Base-by-base conservation (phyloP, 202 grass and related monocot genomes). In the Setaria viridis region DNA sequence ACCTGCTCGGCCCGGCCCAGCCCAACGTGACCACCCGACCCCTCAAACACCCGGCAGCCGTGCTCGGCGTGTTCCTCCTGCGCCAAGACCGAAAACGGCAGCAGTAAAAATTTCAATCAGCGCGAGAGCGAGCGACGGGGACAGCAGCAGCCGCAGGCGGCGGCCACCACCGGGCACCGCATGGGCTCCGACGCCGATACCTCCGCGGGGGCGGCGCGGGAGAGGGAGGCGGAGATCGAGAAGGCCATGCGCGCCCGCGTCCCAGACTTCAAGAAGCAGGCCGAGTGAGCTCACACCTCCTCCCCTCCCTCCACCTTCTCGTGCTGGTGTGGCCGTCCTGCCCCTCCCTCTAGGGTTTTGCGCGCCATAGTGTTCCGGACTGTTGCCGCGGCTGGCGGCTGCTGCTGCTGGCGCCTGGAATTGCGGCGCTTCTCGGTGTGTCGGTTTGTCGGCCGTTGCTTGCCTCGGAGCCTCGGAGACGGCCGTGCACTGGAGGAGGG, bases 231-330 rank as follows among this genome's bases (percentile, higher is more conserved):
- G 62, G 89, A 93, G 87, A 89, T 93, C 69, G 85, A 82, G 83
- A 91, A 86, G 84, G 83, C 91, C 68, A 85, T 98, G 58, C 81
- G 81, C 57, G 89, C 86, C 53, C 92, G 89, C 75, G 74, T 91
- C 46, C 69, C 70, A 4, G 88, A 93, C 77, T 98, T 98, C 85
- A 95, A 89, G 88, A 77, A 93, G 85, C 87, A 93, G 87, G 95
- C 95, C n/a, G 93, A 91, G 95, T 95, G 80, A 89, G 83, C 47
- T 41, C 39, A 54, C 35, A 4, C 39, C 3, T 41, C 29, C 9
- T 13, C 55, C 4, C 57, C 13, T 20, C 35, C 54, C 74, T 25
- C 45, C 41, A 2, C 34, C 39, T 57, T 1, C 59, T 75, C 32
- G 12, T 16, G 17, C 50, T 73, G 68, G 34, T 33, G 55, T 13